A percentile compares a stretch with the other conserved stretches of the same genome.
phyloP scores from a whole-genome alignment of 352 stramenopile genomes.

The Globisporangium sylvaticum region DNA sequence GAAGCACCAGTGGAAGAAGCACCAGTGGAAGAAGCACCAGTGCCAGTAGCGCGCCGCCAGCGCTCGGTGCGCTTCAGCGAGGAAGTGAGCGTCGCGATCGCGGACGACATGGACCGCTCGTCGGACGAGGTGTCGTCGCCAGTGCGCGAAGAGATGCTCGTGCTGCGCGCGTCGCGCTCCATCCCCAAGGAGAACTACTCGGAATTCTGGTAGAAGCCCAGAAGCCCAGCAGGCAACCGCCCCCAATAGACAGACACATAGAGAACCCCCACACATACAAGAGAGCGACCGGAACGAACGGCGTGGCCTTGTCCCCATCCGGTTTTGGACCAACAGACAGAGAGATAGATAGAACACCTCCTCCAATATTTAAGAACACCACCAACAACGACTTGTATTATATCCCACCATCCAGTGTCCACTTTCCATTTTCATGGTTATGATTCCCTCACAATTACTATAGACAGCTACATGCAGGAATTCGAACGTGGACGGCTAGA shows the following conservation, averaged over 20 bases:
- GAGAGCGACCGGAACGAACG: constrained; percentile 8
- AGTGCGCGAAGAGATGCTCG: constrained; percentile 73
- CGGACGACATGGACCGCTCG: constrained; percentile 66
- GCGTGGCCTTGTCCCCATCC: not conserved
- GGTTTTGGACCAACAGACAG: not conserved
- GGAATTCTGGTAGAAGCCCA: constrained; percentile 52
- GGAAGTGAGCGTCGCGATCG: constrained; percentile 41
- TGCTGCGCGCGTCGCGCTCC: constrained; percentile 62
- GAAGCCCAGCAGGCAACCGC: not conserved
- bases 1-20: too few species aligned
- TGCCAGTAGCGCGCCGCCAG: constrained; percentile 7
- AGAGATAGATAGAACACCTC: not conserved
- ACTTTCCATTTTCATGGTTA: not conserved
- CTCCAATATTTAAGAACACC: not conserved
- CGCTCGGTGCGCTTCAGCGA: constrained; percentile 59
- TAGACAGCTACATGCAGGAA: not conserved
- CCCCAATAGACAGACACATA: constrained; percentile 4
- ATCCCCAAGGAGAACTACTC: constrained; percentile 74
- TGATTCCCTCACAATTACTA: too few species aligned
- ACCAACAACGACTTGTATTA: constrained; percentile 2
- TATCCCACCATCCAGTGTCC: not conserved
- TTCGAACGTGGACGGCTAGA: not conserved
- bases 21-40: not conserved
- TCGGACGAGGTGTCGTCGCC: constrained; percentile 40
- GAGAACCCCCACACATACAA: not conserved